Evolutionary conservation across 2,329 filamentous ascomycete species (phyloP).

Genomic region (Aspergillus niger): DNA sequence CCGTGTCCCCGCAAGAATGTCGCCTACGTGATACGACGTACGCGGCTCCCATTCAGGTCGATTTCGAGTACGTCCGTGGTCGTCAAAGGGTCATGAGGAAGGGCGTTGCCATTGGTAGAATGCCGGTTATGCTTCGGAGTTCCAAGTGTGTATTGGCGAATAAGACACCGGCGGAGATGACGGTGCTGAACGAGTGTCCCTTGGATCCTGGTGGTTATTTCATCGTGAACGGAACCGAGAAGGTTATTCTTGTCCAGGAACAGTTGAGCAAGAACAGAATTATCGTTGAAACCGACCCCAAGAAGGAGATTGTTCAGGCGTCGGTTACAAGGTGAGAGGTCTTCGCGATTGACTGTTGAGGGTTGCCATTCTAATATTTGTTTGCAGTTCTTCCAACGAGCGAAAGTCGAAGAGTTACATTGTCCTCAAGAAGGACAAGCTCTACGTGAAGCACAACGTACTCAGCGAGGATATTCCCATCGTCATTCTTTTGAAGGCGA

Average conservation of each 20-base stretch:
- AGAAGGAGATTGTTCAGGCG: conserved; percentile 90
- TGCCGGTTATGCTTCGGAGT: conserved; percentile 97
- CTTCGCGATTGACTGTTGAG: neutral
- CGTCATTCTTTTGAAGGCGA: conserved; percentile 86
- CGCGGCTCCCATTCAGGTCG: conserved; percentile 87
- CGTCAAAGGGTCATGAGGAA: conserved; percentile 73
- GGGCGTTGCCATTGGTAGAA: conserved; percentile 77
- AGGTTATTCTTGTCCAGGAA: conserved; percentile 97
- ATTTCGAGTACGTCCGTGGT: conserved; percentile 86
- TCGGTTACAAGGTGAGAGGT: conserved; percentile 72
- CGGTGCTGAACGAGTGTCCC: conserved; percentile 89
- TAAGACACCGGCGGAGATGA: conserved; percentile 86
- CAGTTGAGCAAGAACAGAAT: conserved; percentile 99
- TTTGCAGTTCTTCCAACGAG: conserved; percentile 86
- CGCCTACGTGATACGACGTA: conserved; percentile 97
- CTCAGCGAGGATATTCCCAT: conserved; percentile 93
- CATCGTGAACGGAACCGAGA: conserved; percentile 95
- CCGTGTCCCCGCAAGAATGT: conserved; percentile 91
- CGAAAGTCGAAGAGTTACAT: conserved; percentile 98
- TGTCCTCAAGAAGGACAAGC: conserved; percentile 86
- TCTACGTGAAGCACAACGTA: conserved; percentile 89
- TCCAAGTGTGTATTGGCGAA: conserved; percentile 85
- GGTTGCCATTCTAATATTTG: conserved; percentile 17
- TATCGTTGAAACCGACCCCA: conserved; percentile 89
- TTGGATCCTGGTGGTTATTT: conserved; percentile 97